Percentiles rank a stretch among this genome's conserved stretches.
Evolutionary conservation across 768 basidiomycete genomes (phyloP).

Genomic region (Suillus paluster): DNA sequence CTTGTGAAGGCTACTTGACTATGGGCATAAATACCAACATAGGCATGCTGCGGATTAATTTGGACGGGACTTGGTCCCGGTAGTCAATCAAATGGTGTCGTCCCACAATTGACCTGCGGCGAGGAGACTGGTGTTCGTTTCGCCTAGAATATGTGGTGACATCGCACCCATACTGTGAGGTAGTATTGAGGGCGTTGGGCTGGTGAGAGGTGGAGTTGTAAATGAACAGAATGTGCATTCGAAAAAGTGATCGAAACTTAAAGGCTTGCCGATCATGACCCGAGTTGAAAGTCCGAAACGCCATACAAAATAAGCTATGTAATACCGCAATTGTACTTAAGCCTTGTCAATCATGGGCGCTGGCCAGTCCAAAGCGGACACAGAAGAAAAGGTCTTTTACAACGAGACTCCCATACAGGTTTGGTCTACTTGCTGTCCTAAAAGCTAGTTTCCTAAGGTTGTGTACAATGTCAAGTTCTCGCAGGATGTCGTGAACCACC

Average conservation of each 20-base stretch:
- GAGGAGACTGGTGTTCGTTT: neutral
- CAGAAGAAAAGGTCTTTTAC: conserved; percentile 60
- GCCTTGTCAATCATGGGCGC: conserved; percentile 57
- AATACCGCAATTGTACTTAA: neutral
- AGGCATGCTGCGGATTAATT: conserved; percentile 21
- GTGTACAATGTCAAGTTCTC: conserved; percentile 62
- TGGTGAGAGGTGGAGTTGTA: neutral
- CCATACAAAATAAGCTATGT: neutral
- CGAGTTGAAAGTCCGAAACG: neutral
- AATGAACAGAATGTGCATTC: no score
- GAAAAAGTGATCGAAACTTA: neutral
- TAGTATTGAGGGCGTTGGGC: neutral
- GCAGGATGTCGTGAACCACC: conserved; percentile 79
- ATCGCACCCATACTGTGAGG: neutral
- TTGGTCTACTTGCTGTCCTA: conserved; percentile 16
- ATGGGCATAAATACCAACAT: conserved; percentile 52
- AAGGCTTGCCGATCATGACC: neutral
- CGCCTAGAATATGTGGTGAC: neutral
- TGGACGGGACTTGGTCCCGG: neutral
- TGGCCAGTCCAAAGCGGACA: conserved; percentile 62
- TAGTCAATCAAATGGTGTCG: neutral
- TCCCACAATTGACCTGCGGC: neutral
- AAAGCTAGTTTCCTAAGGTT: neutral
- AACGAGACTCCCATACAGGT: conserved; percentile 61
- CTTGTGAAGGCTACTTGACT: conserved; percentile 47